These are phyloP conservation scores for Rostrohypoxylon terebratum DNA, from an alignment of 495 filamentous ascomycete species.

Conservation along the genomic window DNA sequence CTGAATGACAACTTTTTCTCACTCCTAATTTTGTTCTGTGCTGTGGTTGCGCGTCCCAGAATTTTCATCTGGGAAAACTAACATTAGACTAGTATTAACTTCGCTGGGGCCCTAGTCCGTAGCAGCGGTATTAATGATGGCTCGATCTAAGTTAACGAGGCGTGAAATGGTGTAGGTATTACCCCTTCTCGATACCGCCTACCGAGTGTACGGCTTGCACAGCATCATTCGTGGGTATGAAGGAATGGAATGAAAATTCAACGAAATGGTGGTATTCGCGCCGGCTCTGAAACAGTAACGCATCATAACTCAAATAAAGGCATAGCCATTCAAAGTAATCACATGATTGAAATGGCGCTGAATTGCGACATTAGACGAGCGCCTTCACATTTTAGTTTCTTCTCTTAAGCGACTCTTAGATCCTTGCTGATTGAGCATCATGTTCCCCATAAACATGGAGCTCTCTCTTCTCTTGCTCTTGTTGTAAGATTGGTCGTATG, in stretches of 20 bases:
- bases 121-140: slow-evolving; percentile 23
- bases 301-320: slow-evolving; percentile 30
- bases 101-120: slow-evolving; percentile 28
- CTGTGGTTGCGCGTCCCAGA: slow-evolving; percentile 8
- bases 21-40: not conserved
- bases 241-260: slow-evolving; percentile 1
- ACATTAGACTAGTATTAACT: slow-evolving; percentile 45
- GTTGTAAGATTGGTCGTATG: slow-evolving; percentile 57
- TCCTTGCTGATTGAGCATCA: slow-evolving; percentile 56
- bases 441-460: slow-evolving; percentile 59
- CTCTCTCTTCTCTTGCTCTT: slow-evolving; percentile 59
- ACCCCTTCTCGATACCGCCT: not conserved
- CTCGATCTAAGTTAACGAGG: slow-evolving; percentile 19
- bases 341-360: not conserved
- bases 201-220: not conserved
- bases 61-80: slow-evolving; percentile 19
- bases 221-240: not conserved
- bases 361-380: slow-evolving; percentile 10
- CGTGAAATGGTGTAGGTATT: slow-evolving; percentile 1
- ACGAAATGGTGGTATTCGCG: slow-evolving; percentile 21
- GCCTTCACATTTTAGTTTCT: slow-evolving; percentile 51
- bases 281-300: slow-evolving; percentile 19
- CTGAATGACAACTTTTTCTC: not conserved
- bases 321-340: slow-evolving; percentile 2
- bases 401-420: slow-evolving; percentile 61